Evolutionary conservation across 2,329 filamentous ascomycete genomes (phyloP), one percentile per base, ranked within the genome.

Genomic region (Epichloe brachyelytri): DNA sequence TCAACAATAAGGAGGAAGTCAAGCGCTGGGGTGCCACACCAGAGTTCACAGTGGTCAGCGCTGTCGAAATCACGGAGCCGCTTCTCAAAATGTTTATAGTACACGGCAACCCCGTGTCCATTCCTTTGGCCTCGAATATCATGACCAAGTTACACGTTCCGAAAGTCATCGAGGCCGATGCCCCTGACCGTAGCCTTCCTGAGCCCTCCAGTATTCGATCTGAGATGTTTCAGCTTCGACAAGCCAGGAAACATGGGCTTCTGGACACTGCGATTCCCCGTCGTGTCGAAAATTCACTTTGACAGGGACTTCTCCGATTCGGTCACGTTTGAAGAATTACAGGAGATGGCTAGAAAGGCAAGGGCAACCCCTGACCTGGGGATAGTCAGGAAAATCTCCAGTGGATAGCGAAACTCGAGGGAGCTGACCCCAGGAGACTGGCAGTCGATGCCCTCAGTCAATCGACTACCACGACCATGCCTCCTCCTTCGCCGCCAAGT

Each of bases 221-320:
- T 95, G 53, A 74, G 86, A 22, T 90, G 88, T 49, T 86, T 87
- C 55, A 83, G 84, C 0, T 95, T 89, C 57, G 85, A 88, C 53
- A 86, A 83, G 60, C 75, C 78, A 3, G 76, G 79, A 4, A 83
- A 85, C 59, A 81, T 79, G 14, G 74, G 75, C 1, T 89, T 86
- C 59, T 88, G 80, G 71, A 83, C 82, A 53, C 77, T 88, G 49
- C 77, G 89, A 1, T 94, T 95, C 59, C 85, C 89, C 1, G 73
- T 78, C 2, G 79, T 91, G 3, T 75, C 79, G 51, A 94, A 91
- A 60, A 73, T 94, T 10, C 88, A 95, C 59, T 78, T 76, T 54
- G 88, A 95, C 62, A 76, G 88, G 22, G 78, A 78, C 2, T 86
- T 79, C 61, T 70, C 74, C 20, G 86, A 94, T 52, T 76, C 81